phyloP scores from a whole-genome alignment of 768 basidiomycete genomes.

The Dentipellis sp. region DNA sequence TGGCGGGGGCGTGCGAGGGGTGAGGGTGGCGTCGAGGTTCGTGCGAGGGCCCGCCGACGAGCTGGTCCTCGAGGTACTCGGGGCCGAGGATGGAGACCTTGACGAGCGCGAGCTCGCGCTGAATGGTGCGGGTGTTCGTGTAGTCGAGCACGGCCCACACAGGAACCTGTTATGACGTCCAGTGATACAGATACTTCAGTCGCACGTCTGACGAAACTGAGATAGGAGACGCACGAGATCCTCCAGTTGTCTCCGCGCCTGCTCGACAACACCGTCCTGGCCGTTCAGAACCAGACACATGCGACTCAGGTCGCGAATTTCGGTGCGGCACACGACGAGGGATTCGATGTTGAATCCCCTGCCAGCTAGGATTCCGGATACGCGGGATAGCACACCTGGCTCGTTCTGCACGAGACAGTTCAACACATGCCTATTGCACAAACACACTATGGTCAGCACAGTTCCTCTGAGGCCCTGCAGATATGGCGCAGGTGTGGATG shows the following conservation, averaged over 20 bases:
- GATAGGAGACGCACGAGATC: slow-evolving; percentile 63
- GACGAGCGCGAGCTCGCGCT: slow-evolving; percentile 88
- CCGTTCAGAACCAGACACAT: slow-evolving; percentile 98
- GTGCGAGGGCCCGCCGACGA: slow-evolving; percentile 76
- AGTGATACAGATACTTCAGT: neutral
- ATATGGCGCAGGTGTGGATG: neutral
- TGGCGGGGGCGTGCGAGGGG: slow-evolving; percentile 4
- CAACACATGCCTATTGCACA: slow-evolving; percentile 65
- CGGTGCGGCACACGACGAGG: slow-evolving; percentile 94
- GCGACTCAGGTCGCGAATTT: slow-evolving; percentile 91
- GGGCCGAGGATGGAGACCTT: slow-evolving; percentile 97
- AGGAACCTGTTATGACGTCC: slow-evolving; percentile 59
- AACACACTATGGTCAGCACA: slow-evolving; percentile 6
- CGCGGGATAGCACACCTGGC: slow-evolving; percentile 96
- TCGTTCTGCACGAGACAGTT: slow-evolving; percentile 99
- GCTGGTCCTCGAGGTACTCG: slow-evolving; percentile 91
- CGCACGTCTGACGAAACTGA: neutral
- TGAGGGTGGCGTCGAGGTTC: slow-evolving; percentile 41
- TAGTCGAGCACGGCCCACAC: slow-evolving; percentile 99
- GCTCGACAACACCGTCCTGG: slow-evolving; percentile 96
- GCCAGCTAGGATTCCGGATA: slow-evolving; percentile 94
- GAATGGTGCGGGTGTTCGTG: slow-evolving; percentile 84
- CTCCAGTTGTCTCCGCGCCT: slow-evolving; percentile 91
- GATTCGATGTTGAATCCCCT: slow-evolving; percentile 99
- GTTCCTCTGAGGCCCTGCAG: slow-evolving; percentile 6